Conservation (phyloP, 2,329 filamentous ascomycete species). For the Arthrinium puccinioides region DNA sequence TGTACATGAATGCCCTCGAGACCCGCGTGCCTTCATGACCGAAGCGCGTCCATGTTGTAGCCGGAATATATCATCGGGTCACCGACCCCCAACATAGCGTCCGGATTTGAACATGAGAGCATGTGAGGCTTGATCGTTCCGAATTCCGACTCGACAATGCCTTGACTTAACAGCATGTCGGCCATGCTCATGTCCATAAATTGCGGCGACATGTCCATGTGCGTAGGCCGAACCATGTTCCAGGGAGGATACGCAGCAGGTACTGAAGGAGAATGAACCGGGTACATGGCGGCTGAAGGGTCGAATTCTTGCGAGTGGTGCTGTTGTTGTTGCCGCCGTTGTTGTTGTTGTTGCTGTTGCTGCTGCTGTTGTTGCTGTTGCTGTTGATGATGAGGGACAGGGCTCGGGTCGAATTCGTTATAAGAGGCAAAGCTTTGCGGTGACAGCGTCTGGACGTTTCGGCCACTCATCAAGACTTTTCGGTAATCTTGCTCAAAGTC, state of each 20-base stretch:
- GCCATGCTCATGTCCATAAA: constrained; percentile 33
- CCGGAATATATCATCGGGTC: constrained; percentile 53
- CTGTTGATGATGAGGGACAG: no score
- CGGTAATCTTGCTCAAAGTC: constrained; percentile 50
- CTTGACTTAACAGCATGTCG: constrained; percentile 40
- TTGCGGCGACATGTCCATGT: constrained; percentile 31
- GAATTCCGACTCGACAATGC: constrained; percentile 44
- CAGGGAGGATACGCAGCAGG: constrained; percentile 24
- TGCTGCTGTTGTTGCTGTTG: no score
- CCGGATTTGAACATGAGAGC: constrained; percentile 42
- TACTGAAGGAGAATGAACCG: constrained; percentile 20
- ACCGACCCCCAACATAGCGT: constrained; percentile 49
- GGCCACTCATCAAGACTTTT: constrained; percentile 34
- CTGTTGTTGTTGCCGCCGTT: no score
- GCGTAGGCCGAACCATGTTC: constrained; percentile 23
- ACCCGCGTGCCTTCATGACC: no score
- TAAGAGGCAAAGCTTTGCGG: constrained; percentile 43
- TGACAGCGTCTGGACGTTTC: constrained; percentile 40
- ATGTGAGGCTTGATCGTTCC: constrained; percentile 49
- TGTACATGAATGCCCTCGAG: no score
- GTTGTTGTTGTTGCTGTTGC: no score
- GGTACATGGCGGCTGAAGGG: constrained; percentile 16
- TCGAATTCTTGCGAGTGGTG: constrained; percentile 15
- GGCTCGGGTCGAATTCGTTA: constrained; percentile 31
- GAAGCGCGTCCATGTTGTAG: constrained; percentile 33